phyloP scores from a whole-genome alignment of 106 monocot species.

The Dactylorhiza incarnata region DNA sequence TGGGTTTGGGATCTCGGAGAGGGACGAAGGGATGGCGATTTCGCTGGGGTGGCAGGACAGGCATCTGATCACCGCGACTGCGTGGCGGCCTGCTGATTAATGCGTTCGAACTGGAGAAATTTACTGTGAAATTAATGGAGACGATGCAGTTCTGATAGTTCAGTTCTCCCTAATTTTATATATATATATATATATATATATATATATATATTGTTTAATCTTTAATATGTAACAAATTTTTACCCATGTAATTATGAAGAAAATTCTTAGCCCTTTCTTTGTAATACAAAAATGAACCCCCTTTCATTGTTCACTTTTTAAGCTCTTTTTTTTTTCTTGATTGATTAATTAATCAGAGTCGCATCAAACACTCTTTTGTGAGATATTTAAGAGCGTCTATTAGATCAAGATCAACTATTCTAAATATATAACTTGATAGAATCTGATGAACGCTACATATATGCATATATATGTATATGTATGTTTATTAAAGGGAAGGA shows the following conservation, averaged over 20 bases:
- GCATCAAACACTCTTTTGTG: too few relatives aligned
- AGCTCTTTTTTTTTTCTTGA: neutral
- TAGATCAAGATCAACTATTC: too few relatives aligned
- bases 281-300: neutral
- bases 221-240: neutral
- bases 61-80: constrained; percentile 27
- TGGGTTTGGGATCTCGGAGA: constrained; percentile 26
- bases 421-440: too few relatives aligned
- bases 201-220: neutral
- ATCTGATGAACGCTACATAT: too few relatives aligned
- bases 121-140: too few relatives aligned
- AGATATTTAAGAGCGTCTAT: too few relatives aligned
- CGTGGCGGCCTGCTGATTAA: constrained; percentile 16
- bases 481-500: too few relatives aligned
- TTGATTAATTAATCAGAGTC: too few relatives aligned
- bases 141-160: neutral
- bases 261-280: neutral
- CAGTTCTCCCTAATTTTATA: neutral
- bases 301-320: neutral
- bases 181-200: neutral
- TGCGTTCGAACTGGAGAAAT: neutral
- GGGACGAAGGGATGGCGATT: constrained; percentile 28
- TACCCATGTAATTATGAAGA: neutral
- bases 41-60: constrained; percentile 34
- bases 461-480: too few relatives aligned